Percentiles rank a stretch among this genome's conserved stretches.
phyloP scores from a whole-genome alignment of 305 asterid species.

The Nicotiana rustica region DNA sequence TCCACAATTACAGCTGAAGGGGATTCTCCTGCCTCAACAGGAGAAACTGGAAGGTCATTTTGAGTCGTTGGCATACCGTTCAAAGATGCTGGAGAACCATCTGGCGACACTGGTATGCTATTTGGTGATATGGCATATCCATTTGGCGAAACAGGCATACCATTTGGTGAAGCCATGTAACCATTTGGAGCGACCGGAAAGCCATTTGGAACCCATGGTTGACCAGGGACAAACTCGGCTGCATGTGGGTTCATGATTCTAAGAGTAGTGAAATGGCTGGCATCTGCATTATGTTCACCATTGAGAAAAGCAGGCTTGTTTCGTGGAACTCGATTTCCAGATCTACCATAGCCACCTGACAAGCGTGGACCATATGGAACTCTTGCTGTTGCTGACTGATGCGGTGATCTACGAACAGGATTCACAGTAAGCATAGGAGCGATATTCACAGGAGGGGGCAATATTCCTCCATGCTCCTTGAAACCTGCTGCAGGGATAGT shows the following conservation, averaged over 20 bases:
- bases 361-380: slow-evolving; percentile 95
- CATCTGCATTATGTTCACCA: slow-evolving; percentile 69
- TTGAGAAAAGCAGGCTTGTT: slow-evolving; percentile 67
- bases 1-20: slow-evolving; percentile 50
- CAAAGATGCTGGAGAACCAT: slow-evolving; percentile 43
- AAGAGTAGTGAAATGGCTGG: slow-evolving; percentile 60
- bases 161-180: slow-evolving; percentile 60
- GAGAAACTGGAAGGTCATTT: slow-evolving; percentile 47
- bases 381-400: slow-evolving; percentile 87
- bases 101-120: slow-evolving; percentile 48
- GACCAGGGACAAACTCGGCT: slow-evolving; percentile 78
- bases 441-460: slow-evolving; percentile 76
- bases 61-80: slow-evolving; percentile 43
- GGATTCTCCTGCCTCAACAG: slow-evolving; percentile 54
- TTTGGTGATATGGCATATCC: slow-evolving; percentile 54
- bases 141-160: slow-evolving; percentile 52
- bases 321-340: slow-evolving; percentile 74
- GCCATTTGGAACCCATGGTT: slow-evolving; percentile 83
- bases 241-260: slow-evolving; percentile 90
- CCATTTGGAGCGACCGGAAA: slow-evolving; percentile 74
- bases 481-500: slow-evolving; percentile 64
- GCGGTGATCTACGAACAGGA: slow-evolving; percentile 83
- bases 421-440: slow-evolving; percentile 67
- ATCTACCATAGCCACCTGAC: slow-evolving; percentile 78
- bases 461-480: slow-evolving; percentile 82